Percentiles rank a stretch among this genome's conserved stretches.
phyloP scores from a whole-genome alignment of 768 basidiomycete species.

The Mrakia frigida region DNA sequence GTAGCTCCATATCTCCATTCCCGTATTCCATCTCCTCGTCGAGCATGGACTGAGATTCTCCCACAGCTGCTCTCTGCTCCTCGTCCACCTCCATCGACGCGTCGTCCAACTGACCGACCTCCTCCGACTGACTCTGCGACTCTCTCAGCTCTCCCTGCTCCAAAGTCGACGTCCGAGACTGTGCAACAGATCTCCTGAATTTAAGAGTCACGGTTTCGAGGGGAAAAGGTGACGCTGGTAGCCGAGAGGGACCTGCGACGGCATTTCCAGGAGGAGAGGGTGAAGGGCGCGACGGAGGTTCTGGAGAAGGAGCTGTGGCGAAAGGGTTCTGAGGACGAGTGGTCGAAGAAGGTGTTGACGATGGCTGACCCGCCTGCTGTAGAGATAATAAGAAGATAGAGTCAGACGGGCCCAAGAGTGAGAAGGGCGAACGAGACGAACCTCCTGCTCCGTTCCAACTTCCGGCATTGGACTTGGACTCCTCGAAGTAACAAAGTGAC shows the following conservation, averaged over 20 bases:
- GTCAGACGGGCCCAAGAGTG: background rate
- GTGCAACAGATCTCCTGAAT: background rate
- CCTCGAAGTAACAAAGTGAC: no score
- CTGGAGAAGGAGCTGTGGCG: background rate
- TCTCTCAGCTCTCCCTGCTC: no score
- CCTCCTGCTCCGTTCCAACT: no score
- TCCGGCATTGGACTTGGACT: no score
- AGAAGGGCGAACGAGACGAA: no score
- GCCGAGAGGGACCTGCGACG: constrained; percentile 2
- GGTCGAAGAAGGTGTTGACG: background rate
- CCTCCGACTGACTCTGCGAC: background rate
- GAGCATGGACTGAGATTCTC: background rate
- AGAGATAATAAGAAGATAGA: background rate
- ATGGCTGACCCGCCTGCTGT: background rate
- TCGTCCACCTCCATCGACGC: constrained; percentile 4
- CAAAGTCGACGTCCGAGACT: no score
- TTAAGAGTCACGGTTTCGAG: background rate
- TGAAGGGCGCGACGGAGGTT: background rate
- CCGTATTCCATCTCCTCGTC: background rate
- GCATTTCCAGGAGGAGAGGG: background rate
- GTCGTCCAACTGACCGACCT: background rate
- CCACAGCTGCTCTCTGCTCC: background rate
- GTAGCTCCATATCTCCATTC: background rate
- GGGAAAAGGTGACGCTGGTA: background rate
- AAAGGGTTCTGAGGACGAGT: background rate